Conservation (phyloP, 2,329 filamentous ascomycete genomes). For the Fonsecaea erecta region DNA sequence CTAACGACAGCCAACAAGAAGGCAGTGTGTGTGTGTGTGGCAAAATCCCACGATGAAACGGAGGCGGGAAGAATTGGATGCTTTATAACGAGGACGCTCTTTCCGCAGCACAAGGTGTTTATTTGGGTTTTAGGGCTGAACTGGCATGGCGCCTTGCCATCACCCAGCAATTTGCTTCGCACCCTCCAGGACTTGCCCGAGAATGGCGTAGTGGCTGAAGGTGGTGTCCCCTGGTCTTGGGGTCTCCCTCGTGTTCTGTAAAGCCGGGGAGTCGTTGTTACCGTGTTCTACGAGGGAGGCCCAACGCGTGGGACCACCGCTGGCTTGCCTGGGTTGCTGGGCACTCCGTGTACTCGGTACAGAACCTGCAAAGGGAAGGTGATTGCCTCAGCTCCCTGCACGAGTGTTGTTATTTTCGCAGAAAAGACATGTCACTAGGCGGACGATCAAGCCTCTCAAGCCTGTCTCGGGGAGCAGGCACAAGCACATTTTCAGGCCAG, state of each 20-base stretch:
- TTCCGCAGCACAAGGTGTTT: neutral
- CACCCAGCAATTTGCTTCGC: constrained; percentile 16
- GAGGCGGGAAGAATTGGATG: neutral
- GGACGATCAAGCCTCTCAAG: constrained; percentile 11
- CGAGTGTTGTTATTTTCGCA: constrained; percentile 16
- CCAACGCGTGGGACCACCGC: neutral
- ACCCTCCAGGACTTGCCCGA: neutral
- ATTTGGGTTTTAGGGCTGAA: constrained; percentile 8
- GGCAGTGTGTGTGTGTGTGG: constrained; percentile 1
- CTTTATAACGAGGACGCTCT: constrained; percentile 15
- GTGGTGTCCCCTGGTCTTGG: neutral
- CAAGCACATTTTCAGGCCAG: constrained; percentile 14
- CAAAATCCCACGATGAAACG: constrained; percentile 6
- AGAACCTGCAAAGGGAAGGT: constrained; percentile 2
- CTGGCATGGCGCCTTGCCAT: constrained; percentile 2
- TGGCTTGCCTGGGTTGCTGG: neutral
- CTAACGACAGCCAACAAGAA: constrained; percentile 7
- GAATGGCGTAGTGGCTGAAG: neutral
- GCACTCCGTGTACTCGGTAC: neutral
- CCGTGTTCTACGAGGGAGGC: neutral
- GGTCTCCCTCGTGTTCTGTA: neutral
- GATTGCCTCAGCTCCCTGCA: constrained; percentile 1
- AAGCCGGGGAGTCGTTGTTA: neutral
- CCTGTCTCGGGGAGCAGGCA: neutral
- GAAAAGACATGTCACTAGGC: neutral